Base-by-base conservation (phyloP, 1,284 basidiomycete genomes). In the Xanthoconium separans region DNA sequence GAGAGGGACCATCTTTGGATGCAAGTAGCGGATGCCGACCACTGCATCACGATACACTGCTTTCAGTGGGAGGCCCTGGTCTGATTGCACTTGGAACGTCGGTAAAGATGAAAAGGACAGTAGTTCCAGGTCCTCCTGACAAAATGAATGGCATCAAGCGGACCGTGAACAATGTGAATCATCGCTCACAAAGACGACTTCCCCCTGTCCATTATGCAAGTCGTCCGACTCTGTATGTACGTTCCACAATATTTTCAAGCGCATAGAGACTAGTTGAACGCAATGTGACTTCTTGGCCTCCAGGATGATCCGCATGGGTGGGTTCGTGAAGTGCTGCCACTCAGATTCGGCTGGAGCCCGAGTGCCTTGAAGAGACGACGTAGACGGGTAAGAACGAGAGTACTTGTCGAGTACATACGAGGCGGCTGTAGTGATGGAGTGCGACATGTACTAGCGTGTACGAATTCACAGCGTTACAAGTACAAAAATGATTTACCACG, bases 241-340 rank as follows among this genome's bases (percentile, higher is more conserved):
- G 37, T 70, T 73, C 87, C 88, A 91, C 30, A 82, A 41, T 39
- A 90, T 80, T 29, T 81, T 78, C 48, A 89, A 67, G 44, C 82
- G 75, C 55, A 86, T 80, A 43, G 84, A 86, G 57, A 83, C 78
- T 3, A 86, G 73, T 42, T 77, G 75, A 16, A 75, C 77, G 8
- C 65, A 70, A 6, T 70, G 66, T 10, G 77, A 69, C 64, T 78
- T 84, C 60, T 75, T 81, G 31, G 77, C 73, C 63, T 90, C 86
- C n/a, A 90, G 72, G 34, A 79, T 70, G 31, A 89, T 77, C 37
- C 73, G 78, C 55, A 91, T 79, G 44, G 77, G 68, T 0, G 88
- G 87, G 59, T 89, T 87, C 30, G 78, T 78, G 62, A 85, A 90
- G 64, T 91, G 89, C 61, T 89, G 85, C 88, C 88, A 91, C 65